Evolutionary conservation across 139 green algal genomes (phyloP).

Genomic region (Coccomyxa sp.): DNA sequence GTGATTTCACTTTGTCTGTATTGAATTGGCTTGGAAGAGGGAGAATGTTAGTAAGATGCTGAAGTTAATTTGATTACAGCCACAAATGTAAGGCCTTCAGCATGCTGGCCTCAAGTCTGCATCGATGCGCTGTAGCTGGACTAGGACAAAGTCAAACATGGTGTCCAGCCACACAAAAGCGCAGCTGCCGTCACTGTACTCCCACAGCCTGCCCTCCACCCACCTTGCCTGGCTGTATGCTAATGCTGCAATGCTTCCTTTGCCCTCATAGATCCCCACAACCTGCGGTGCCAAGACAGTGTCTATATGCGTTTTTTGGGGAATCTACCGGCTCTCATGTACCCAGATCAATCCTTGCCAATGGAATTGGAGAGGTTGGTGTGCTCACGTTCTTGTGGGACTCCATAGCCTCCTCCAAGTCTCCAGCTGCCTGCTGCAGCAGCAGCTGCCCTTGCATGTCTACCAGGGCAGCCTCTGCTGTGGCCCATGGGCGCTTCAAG

Average conservation of each 20-base stretch:
- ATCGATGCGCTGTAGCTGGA: slow-evolving; percentile 14
- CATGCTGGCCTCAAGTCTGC: neutral
- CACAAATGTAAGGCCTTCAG: no score
- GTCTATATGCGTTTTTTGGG: no score
- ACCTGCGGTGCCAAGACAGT: neutral
- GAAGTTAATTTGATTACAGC: no score
- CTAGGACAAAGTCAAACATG: neutral
- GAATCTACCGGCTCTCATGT: no score
- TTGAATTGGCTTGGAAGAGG: no score
- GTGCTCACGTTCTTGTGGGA: no score
- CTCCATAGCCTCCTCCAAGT: neutral
- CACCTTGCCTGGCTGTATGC: neutral
- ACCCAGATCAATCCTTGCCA: no score
- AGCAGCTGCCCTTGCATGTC: neutral
- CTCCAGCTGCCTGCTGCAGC: neutral
- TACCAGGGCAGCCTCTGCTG: neutral
- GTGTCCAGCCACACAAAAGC: slow-evolving; percentile 1
- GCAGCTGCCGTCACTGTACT: neutral
- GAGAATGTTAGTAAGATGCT: no score
- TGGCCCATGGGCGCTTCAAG: neutral
- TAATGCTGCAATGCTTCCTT: neutral
- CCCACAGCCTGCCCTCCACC: slow-evolving; percentile 2
- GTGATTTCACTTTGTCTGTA: no score
- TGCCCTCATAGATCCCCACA: neutral
- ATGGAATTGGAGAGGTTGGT: no score